These are phyloP conservation scores for Schizosaccharomyces cryophilus DNA, from an alignment of 805 yeast genomes.

Conservation along the genomic window DNA sequence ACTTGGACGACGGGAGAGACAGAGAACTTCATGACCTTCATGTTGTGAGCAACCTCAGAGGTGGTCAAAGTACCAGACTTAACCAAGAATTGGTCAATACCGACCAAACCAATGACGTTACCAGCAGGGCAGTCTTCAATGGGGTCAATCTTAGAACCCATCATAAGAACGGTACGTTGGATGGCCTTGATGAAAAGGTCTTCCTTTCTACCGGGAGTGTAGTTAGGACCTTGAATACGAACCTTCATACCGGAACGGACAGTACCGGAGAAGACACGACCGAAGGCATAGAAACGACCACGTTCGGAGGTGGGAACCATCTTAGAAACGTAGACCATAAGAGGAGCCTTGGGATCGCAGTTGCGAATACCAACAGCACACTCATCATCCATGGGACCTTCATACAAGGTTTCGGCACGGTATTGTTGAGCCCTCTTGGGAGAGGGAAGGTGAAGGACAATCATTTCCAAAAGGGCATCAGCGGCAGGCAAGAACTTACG, in stretches of 20 bases:
- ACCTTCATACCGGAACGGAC: slow-evolving; percentile 97
- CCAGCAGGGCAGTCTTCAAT: slow-evolving; percentile 99
- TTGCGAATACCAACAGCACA: slow-evolving; percentile 77
- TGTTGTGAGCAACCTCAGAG: slow-evolving; percentile 88
- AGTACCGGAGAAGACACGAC: slow-evolving; percentile 99
- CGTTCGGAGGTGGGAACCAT: slow-evolving; percentile 99
- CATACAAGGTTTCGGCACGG: slow-evolving; percentile 98
- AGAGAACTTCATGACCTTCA: slow-evolving; percentile 99
- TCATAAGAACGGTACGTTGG: slow-evolving; percentile 98
- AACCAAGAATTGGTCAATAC: slow-evolving; percentile 98
- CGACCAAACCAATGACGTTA: slow-evolving; percentile 98
- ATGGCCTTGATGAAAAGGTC: slow-evolving; percentile 90
- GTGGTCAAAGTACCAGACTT: slow-evolving; percentile 98
- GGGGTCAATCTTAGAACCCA: slow-evolving; percentile 96
- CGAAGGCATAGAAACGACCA: slow-evolving; percentile 99
- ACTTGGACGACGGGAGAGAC: slow-evolving; percentile 99
- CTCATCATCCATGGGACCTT: slow-evolving; percentile 85
- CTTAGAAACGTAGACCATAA: slow-evolving; percentile 98
- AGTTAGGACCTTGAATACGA: slow-evolving; percentile 99
- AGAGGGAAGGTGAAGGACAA: slow-evolving; percentile 92
- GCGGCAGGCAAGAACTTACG: slow-evolving; percentile 99
- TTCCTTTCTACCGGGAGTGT: slow-evolving; percentile 93
- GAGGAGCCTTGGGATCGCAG: slow-evolving; percentile 96
- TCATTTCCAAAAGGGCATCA: slow-evolving; percentile 97
- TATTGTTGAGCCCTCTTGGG: slow-evolving; percentile 97